These are phyloP conservation scores for Juncus effusus DNA, from an alignment of 176 grass and related monocot genomes.

Conservation along the genomic window DNA sequence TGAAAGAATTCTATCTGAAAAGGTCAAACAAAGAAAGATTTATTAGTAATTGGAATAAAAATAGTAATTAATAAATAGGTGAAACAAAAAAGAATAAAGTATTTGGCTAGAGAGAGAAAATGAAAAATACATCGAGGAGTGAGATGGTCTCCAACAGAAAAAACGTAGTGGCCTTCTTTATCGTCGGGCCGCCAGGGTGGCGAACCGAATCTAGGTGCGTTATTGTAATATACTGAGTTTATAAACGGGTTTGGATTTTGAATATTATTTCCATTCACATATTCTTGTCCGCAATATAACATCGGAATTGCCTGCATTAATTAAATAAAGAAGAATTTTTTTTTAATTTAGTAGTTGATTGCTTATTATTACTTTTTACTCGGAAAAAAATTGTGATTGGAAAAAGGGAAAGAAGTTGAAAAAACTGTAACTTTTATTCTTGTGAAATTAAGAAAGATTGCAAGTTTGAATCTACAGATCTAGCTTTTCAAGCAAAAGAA, in stretches of 20 bases:
- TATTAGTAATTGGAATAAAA: constrained; percentile 21
- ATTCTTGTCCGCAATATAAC: constrained; percentile 75
- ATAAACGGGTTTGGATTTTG: constrained; percentile 45
- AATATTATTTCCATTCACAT: constrained; percentile 48
- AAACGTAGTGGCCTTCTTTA: constrained; percentile 93
- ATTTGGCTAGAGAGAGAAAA: constrained; percentile 9
- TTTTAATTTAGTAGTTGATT: too few relatives aligned
- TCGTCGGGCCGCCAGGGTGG: constrained; percentile 81
- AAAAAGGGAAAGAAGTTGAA: too few relatives aligned
- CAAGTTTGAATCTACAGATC: too few relatives aligned
- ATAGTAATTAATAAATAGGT: constrained; percentile 4
- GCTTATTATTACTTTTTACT: too few relatives aligned
- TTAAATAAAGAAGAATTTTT: too few relatives aligned
- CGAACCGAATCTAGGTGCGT: constrained; percentile 45
- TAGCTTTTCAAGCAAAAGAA: too few relatives aligned
- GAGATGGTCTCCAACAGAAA: constrained; percentile 65
- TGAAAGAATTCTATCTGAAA: constrained; percentile 94
- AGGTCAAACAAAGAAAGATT: constrained; percentile 17
- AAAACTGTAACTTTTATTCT: too few relatives aligned
- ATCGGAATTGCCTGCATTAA: constrained; percentile 67
- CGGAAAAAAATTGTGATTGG: too few relatives aligned
- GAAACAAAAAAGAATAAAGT: not conserved
- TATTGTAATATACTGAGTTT: constrained; percentile 49
- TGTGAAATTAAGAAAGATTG: too few relatives aligned
- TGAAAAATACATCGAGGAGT: constrained; percentile 76